Evolutionary conservation across 495 filamentous ascomycete genomes (phyloP).

Genomic region (Aspergillus asperescens): DNA sequence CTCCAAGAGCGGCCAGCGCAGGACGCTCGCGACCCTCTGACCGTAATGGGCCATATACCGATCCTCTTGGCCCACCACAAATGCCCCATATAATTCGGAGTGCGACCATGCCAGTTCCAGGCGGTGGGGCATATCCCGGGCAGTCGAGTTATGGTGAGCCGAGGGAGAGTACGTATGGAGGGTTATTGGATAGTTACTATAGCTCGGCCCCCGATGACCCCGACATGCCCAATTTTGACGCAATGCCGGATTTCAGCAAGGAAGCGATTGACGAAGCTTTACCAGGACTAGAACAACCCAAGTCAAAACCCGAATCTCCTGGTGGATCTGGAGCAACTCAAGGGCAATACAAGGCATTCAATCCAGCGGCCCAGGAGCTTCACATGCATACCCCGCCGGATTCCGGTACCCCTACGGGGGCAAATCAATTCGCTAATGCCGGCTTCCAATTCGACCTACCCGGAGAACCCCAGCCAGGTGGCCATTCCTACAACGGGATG

Average conservation of each 20-base stretch:
- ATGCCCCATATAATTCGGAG: constrained; percentile 32
- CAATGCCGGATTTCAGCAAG: constrained; percentile 41
- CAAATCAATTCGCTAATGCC: constrained; percentile 48
- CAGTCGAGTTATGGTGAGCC: constrained; percentile 33
- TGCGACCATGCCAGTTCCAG: constrained; percentile 34
- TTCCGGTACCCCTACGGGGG: constrained; percentile 43
- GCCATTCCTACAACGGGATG: constrained; percentile 32
- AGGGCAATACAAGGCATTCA: constrained; percentile 34
- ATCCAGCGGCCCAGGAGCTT: constrained; percentile 36
- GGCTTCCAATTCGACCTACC: constrained; percentile 66
- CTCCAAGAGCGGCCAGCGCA: constrained; percentile 26
- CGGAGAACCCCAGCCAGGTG: constrained; percentile 50
- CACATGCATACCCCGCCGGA: constrained; percentile 61
- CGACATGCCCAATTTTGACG: constrained; percentile 75
- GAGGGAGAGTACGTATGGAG: constrained; percentile 17
- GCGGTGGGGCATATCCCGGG: constrained; percentile 26
- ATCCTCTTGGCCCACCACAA: constrained; percentile 27
- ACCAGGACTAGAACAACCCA: constrained; percentile 39
- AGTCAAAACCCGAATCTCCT: constrained; percentile 19
- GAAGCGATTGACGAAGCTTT: constrained; percentile 49
- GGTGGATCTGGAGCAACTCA: constrained; percentile 17
- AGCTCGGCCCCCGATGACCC: constrained; percentile 33
- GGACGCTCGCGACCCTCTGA: constrained; percentile 19
- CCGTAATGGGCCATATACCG: constrained; percentile 26
- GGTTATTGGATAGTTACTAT: constrained; percentile 41